Evolutionary conservation across 495 filamentous ascomycete species (phyloP).

Genomic region (Lasiosphaeris hirsuta): DNA sequence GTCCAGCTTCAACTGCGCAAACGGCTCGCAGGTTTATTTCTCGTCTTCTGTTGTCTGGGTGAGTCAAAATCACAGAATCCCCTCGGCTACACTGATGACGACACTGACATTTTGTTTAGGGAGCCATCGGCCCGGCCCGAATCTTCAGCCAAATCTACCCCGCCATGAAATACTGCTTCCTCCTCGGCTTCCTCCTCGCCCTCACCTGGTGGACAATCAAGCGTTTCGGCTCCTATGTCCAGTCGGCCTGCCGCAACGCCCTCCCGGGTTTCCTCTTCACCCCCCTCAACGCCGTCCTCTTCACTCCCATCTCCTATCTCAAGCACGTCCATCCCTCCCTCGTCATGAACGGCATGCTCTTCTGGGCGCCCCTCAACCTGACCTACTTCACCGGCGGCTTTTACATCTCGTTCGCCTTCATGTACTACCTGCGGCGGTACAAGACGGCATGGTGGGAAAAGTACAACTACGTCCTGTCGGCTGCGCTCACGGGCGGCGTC

Average conservation of each 20-base stretch:
- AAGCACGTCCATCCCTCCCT: slow-evolving; percentile 6
- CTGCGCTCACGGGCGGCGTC: slow-evolving; percentile 40
- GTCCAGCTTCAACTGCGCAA: slow-evolving; percentile 1
- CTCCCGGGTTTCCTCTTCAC: slow-evolving; percentile 9
- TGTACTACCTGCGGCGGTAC: slow-evolving; percentile 20
- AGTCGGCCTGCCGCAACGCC: slow-evolving; percentile 6
- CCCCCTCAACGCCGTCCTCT: neutral
- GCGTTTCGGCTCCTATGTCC: slow-evolving; percentile 10
- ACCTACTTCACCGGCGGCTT: slow-evolving; percentile 8
- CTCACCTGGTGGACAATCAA: neutral
- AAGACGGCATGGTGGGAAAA: slow-evolving; percentile 39
- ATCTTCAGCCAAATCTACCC: slow-evolving; percentile 3
- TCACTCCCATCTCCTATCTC: slow-evolving; percentile 5
- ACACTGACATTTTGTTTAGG: neutral
- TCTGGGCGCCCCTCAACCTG: slow-evolving; percentile 14
- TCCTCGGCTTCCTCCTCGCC: neutral
- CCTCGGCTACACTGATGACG: neutral
- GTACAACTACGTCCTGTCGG: slow-evolving; percentile 62
- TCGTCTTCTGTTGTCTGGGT: neutral
- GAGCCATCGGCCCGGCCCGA: neutral
- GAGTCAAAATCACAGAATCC: neutral
- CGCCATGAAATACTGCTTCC: neutral
- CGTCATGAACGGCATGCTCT: slow-evolving; percentile 7
- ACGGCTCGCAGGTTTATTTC: neutral
- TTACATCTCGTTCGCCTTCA: slow-evolving; percentile 6